phyloP scores from a whole-genome alignment of 371 early-diverging fungal species.

The Apophysomyces sp. region DNA sequence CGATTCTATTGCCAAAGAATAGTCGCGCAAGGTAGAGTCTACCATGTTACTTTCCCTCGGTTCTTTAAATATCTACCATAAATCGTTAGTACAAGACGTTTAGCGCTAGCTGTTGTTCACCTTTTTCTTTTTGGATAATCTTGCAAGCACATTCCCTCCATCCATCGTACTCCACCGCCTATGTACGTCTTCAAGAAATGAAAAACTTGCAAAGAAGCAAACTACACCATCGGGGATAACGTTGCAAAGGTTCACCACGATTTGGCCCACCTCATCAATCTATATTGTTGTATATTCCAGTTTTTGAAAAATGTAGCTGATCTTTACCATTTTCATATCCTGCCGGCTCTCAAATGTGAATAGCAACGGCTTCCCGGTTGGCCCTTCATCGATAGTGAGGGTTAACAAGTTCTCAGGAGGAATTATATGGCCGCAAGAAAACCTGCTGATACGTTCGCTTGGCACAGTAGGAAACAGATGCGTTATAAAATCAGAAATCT shows the following conservation, averaged over 20 bases:
- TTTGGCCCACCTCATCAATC: slow-evolving; percentile 74
- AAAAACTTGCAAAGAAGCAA: slow-evolving; percentile 92
- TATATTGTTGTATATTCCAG: slow-evolving; percentile 13
- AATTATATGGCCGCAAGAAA: slow-evolving; percentile 82
- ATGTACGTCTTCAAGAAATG: slow-evolving; percentile 73
- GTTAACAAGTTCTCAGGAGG: slow-evolving; percentile 67
- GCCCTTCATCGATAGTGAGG: slow-evolving; percentile 62
- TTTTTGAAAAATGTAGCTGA: not conserved
- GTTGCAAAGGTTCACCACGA: slow-evolving; percentile 72
- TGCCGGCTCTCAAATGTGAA: slow-evolving; percentile 72
- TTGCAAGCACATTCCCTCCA: slow-evolving; percentile 33
- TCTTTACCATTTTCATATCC: slow-evolving; percentile 49
- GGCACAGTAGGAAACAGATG: slow-evolving; percentile 56
- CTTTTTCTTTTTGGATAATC: slow-evolving; percentile 60
- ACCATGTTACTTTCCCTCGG: slow-evolving; percentile 61
- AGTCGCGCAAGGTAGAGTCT: slow-evolving; percentile 62
- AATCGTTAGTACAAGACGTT: not conserved
- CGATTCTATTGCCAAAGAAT: slow-evolving; percentile 48
- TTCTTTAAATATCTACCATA: slow-evolving; percentile 61
- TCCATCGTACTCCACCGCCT: slow-evolving; percentile 51
- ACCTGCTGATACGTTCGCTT: slow-evolving; percentile 48
- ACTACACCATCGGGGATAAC: slow-evolving; percentile 95
- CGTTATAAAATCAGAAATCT: slow-evolving; percentile 46
- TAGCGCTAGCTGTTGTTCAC: slow-evolving; percentile 23
- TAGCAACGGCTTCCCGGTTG: slow-evolving; percentile 60